Evolutionary conservation across 352 stramenopile species (phyloP), one percentile per base, ranked within the genome.

Genomic region (Chrysophaeum taylorii): DNA sequence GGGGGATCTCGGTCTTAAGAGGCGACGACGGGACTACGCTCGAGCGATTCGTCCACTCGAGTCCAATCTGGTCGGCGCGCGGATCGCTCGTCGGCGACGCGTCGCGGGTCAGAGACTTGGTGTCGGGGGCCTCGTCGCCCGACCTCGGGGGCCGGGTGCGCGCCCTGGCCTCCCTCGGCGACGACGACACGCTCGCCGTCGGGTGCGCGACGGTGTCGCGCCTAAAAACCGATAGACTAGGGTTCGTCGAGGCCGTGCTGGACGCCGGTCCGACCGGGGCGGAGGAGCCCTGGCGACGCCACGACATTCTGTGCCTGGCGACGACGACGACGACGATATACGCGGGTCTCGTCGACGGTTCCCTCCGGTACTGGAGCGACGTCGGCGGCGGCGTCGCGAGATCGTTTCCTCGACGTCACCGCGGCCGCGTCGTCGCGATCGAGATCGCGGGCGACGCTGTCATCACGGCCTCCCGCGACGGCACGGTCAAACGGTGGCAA

Each of bases 311-410:
- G 33, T 66, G 16, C 12, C 14, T 57, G 7, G 9, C 45, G 9
- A 5, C 9, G 12, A 12, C 18, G 18, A 27, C 7, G 18, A 25
- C 9, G 18, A 27, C 23, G 18, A 5, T 66, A 16, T 1, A 33
- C 57, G 57, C 31, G 2, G 57, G 33, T 7, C 36, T 66, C 33
- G 57, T 66, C 36, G 57, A 66, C 57, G 57, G 57, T 7, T 45
- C 33, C 1, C 57, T 66, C 12, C 31, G 57, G 14, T 5, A 14
- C 57, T 66, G 57, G 57, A 23, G 18, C 14, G 1, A 2, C 57
- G 33, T 9, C 18, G 57, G 27, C 57, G 45, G 31, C 45, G 45
- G 41, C 41, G 41, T 21, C 41, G 41, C n/a, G n/a, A n/a, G n/a
- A n/a, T n/a, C n/a, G n/a, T n/a, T n/a, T n/a, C n/a, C n/a, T n/a